phyloP scores from a whole-genome alignment of 1,284 basidiomycete genomes.

The Ganoderma leucocontextum region DNA sequence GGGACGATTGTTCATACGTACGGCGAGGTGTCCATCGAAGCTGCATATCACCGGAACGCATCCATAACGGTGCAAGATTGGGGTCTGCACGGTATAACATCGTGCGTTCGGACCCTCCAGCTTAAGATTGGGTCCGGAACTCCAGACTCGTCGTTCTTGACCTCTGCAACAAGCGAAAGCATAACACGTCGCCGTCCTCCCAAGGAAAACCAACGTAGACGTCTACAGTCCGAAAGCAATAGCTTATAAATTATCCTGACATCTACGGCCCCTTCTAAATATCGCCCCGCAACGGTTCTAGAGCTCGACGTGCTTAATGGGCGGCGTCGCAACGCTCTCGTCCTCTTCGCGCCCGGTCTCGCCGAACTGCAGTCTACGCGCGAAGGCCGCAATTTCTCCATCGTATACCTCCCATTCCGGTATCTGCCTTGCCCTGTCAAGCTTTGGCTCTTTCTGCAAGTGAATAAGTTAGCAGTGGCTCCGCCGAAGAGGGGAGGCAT shows the following conservation, averaged over 20 bases:
- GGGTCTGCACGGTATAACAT: too few relatives aligned
- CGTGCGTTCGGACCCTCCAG: too few relatives aligned
- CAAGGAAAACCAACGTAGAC: too few relatives aligned
- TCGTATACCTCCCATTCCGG: constrained; percentile 98
- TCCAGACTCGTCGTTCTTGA: too few relatives aligned
- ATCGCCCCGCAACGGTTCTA: not conserved
- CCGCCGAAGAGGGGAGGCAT: too few relatives aligned
- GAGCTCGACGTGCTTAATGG: constrained; percentile 3
- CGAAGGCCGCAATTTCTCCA: constrained; percentile 77
- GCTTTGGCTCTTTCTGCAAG: constrained; percentile 92
- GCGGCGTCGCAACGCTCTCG: not conserved
- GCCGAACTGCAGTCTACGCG: constrained; percentile 44
- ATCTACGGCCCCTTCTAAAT: not conserved
- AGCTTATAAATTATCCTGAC: not conserved
- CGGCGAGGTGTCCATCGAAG: too few relatives aligned
- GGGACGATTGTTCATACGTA: too few relatives aligned
- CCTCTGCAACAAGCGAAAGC: too few relatives aligned
- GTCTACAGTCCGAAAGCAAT: not conserved
- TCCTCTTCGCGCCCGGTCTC: not conserved
- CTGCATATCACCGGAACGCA: too few relatives aligned
- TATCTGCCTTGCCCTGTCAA: constrained; percentile 91
- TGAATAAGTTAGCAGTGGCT: not conserved
- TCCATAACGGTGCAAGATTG: too few relatives aligned
- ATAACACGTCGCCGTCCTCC: too few relatives aligned
- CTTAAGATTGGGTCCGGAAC: too few relatives aligned